Evolutionary conservation across 2,329 filamentous ascomycete genomes (phyloP), one percentile per base, ranked within the genome.

Genomic region (Penicillium sp.): DNA sequence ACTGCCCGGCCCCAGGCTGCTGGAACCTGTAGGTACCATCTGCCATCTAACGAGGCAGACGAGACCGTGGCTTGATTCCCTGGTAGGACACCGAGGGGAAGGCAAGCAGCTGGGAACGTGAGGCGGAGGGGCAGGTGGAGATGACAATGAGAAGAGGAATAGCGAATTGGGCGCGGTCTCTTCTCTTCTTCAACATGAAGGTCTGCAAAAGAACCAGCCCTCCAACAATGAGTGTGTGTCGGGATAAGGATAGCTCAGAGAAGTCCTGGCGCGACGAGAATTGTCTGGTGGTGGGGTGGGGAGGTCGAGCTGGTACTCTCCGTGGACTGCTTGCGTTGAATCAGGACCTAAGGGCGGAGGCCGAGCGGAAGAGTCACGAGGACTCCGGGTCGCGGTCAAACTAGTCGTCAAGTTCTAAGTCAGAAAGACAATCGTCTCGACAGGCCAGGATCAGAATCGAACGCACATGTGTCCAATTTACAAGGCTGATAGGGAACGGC

Each of bases 21-120:
- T 75, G 73, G 72, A 73, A 76, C 68, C 73, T 72, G 70, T 74
- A 76, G 67, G 71, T 71, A 75, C 73, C 73, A 76, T 76, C 73
- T 73, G 73, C 73, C 73, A 76, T 76, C 71, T 75, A 75, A 71
- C 70, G 70, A 66, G 71, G 71, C 68, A 72, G 68, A 71, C 59
- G 68, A 68, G 65, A 71, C 69, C 68, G 65, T 60, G 62, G 54
- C 56, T 64, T 65, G 56, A 61, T 63, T 62, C 57, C 57, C 57
- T 64, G 61, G 48, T 50, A 55, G 51, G 52, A 46, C 43, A 58
- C 55, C 50, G 56, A 57, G 54, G 59, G 55, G 57, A 55, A 48
- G 56, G 55, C 43, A 50, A 56, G 54, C 47, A 48, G 52, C 42
- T 53, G 55, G 51, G 52, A 52, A 58, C 55, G 56, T 45, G 57